phyloP scores from a whole-genome alignment of 202 grass and related monocot genomes.

The Bolboschoenoplectus hybrid region DNA sequence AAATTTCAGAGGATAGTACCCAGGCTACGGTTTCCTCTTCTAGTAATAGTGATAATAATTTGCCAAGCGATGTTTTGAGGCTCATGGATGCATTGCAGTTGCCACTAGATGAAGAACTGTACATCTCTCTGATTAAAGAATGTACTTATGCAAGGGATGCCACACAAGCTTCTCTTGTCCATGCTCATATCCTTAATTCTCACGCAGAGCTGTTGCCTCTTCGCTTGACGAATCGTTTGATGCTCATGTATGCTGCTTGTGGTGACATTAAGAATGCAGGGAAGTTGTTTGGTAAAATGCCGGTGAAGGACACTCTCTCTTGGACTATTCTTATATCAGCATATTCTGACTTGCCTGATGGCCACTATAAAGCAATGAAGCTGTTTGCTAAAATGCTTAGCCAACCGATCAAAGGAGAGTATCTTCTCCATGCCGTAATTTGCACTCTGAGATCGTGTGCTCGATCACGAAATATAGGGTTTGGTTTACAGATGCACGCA shows the following conservation, averaged over 20 bases:
- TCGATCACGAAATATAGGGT: not conserved
- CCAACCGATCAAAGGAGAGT: conserved; percentile 11
- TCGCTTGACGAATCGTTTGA: conserved; percentile 56
- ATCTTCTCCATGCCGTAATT: conserved; percentile 41
- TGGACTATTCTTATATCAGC: conserved; percentile 53
- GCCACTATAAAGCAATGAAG: conserved; percentile 40
- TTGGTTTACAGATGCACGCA: conserved; percentile 58
- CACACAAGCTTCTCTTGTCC: conserved; percentile 47
- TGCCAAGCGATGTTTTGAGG: conserved; percentile 54
- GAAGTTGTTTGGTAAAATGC: conserved; percentile 65
- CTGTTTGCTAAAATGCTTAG: conserved; percentile 56
- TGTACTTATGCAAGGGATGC: conserved; percentile 46
- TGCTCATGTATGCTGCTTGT: conserved; percentile 48
- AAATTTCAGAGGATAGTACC: not conserved
- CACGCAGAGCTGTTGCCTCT: not conserved
- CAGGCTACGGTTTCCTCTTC: not conserved
- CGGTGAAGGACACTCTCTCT: conserved; percentile 41
- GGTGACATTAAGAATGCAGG: conserved; percentile 34
- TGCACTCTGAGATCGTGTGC: conserved; percentile 53
- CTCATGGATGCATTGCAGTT: conserved; percentile 64
- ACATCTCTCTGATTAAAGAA: conserved; percentile 67
- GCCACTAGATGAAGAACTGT: conserved; percentile 62
- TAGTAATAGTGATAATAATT: not conserved
- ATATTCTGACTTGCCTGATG: conserved; percentile 34
- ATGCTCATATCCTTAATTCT: conserved; percentile 44